Evolutionary conservation across 768 basidiomycete genomes (phyloP).

Genomic region (Exsudoporus frostii): DNA sequence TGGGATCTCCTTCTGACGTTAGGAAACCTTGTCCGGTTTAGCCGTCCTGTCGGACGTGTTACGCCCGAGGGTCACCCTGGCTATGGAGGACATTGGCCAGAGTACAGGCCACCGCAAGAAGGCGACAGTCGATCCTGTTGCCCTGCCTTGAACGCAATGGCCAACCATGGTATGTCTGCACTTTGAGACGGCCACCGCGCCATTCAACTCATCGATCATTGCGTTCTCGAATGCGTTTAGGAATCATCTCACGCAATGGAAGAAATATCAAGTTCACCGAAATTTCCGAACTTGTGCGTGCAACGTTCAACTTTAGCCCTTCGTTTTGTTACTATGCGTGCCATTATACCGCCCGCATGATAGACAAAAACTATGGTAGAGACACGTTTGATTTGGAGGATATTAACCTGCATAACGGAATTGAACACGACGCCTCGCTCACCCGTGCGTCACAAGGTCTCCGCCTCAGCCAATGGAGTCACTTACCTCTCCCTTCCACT

Average conservation of each 20-base stretch:
- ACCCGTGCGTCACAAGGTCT: constrained; percentile 15
- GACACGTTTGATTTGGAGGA: constrained; percentile 61
- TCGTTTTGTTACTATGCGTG: constrained; percentile 66
- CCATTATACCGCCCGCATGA: constrained; percentile 51
- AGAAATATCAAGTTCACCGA: constrained; percentile 58
- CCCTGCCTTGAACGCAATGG: constrained; percentile 72
- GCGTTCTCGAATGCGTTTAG: constrained; percentile 8
- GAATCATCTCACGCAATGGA: constrained; percentile 57
- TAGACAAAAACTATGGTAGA: constrained; percentile 52
- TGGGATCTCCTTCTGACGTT: constrained; percentile 15
- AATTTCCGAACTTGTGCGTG: constrained; percentile 37
- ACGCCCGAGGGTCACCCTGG: constrained; percentile 53
- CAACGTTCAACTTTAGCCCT: constrained; percentile 66
- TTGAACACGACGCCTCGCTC: constrained; percentile 26
- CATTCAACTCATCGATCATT: neutral
- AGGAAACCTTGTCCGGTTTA: constrained; percentile 9
- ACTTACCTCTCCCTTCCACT: neutral
- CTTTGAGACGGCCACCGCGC: constrained; percentile 36
- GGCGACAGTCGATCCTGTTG: constrained; percentile 70
- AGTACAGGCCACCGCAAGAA: constrained; percentile 53
- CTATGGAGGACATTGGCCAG: constrained; percentile 63
- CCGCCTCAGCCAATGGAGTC: neutral
- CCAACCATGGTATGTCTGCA: constrained; percentile 70
- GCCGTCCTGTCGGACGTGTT: constrained; percentile 47
- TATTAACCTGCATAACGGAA: constrained; percentile 13